Conservation (phyloP, 352 stramenopile genomes). For the Peronospora belbahrii region DNA sequence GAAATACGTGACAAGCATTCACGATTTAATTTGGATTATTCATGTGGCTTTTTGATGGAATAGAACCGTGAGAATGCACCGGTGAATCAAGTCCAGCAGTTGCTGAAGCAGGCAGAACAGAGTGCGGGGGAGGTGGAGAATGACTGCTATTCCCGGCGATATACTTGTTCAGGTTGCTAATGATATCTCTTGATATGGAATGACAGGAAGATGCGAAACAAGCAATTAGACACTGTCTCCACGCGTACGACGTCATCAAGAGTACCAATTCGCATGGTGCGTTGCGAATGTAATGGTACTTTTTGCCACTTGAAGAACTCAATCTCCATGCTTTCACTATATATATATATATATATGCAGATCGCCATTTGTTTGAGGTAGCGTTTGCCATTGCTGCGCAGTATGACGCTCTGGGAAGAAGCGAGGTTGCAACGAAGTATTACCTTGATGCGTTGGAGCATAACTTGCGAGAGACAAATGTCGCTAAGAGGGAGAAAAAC, state of each 20-base stretch:
- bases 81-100: slow-evolving; percentile 39
- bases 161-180: neutral
- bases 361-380: slow-evolving; percentile 72
- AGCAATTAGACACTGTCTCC: slow-evolving; percentile 58
- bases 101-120: slow-evolving; percentile 43
- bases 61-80: slow-evolving; percentile 60
- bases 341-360: too few species aligned
- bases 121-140: slow-evolving; percentile 38
- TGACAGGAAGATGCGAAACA: slow-evolving; percentile 34
- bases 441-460: slow-evolving; percentile 63
- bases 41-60: neutral
- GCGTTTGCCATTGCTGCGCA: slow-evolving; percentile 70
- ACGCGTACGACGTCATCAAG: slow-evolving; percentile 59
- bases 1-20: neutral
- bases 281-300: neutral
- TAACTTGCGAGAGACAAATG: slow-evolving; percentile 24
- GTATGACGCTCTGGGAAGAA: slow-evolving; percentile 48
- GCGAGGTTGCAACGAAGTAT: slow-evolving; percentile 41
- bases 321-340: neutral
- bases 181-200: neutral
- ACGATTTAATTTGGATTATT: neutral
- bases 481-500: slow-evolving; percentile 28
- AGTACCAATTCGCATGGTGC: slow-evolving; percentile 56
- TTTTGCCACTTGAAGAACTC: neutral
- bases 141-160: neutral